phyloP scores from a whole-genome alignment of 2,329 filamentous ascomycete genomes.

The Hypoxylon sp. region DNA sequence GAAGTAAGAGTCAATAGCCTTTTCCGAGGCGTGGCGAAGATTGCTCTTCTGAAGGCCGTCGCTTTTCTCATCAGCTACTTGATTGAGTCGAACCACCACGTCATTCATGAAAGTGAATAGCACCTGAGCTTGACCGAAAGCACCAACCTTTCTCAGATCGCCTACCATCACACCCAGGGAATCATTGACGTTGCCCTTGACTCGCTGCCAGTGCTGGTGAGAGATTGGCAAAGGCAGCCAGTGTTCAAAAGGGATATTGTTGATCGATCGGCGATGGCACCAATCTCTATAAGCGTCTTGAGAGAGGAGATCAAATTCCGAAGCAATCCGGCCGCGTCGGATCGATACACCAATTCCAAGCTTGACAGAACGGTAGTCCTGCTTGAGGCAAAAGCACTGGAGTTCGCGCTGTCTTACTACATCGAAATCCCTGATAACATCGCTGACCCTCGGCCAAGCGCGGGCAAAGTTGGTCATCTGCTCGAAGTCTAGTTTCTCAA shows the following conservation, averaged over 20 bases:
- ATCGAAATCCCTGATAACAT: slow-evolving; percentile 54
- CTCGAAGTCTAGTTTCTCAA: slow-evolving; percentile 53
- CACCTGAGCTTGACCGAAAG: slow-evolving; percentile 51
- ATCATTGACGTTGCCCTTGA: slow-evolving; percentile 48
- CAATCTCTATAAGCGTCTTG: slow-evolving; percentile 56
- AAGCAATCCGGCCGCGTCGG: slow-evolving; percentile 53
- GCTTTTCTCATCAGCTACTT: slow-evolving; percentile 51
- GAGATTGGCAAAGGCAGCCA: slow-evolving; percentile 65
- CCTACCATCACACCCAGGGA: slow-evolving; percentile 50
- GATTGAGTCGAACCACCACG: slow-evolving; percentile 63
- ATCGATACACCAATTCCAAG: slow-evolving; percentile 60
- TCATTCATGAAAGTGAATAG: slow-evolving; percentile 65
- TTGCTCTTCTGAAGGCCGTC: slow-evolving; percentile 53
- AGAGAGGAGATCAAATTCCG: slow-evolving; percentile 65
- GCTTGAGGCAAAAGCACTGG: slow-evolving; percentile 62
- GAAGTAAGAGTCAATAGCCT: slow-evolving; percentile 67
- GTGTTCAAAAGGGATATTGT: slow-evolving; percentile 56
- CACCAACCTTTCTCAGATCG: slow-evolving; percentile 42
- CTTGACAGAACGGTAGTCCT: slow-evolving; percentile 54
- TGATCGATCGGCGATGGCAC: slow-evolving; percentile 57
- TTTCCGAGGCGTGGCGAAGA: slow-evolving; percentile 63
- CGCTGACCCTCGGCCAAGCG: slow-evolving; percentile 55
- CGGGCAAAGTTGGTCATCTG: slow-evolving; percentile 56
- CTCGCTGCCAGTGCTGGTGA: slow-evolving; percentile 59
- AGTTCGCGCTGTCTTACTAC: slow-evolving; percentile 59